Evolutionary conservation across 1,284 basidiomycete genomes (phyloP), one percentile per base, ranked within the genome.

Genomic region (Trametes versicolor): DNA sequence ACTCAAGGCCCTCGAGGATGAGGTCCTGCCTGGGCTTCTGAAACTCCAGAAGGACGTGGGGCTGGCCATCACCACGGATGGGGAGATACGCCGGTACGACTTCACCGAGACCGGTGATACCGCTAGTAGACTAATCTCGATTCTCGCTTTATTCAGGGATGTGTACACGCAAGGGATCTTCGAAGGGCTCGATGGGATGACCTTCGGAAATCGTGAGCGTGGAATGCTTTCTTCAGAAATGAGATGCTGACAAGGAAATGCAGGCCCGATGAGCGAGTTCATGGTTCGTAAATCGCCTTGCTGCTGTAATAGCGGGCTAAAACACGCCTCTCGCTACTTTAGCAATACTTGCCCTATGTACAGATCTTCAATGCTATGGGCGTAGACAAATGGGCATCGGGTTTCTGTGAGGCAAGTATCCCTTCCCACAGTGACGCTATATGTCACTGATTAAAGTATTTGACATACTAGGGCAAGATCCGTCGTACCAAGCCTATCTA

Each of bases 121-220:
- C 21, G 23, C 8, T 21, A 32, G 41, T 2, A 12, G n/a, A 12
- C 8, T 37, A 27, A 27, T 49, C 29, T 32, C 3, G 29, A 8
- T 32, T 32, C 29, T 32, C 15, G 37, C n/a, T 27, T 36, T 43
- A 19, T 15, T 69, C 15, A 88, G 87, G 68, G 78, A 76, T 29
- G 77, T 81, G 64, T 88, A 86, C 69, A 87, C 81, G 57, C 83
- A 88, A 57, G 85, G 85, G 8, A 85, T 88, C 34, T 89, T 85
- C 70, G 84, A 88, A 65, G 86, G 78, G 57, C 77, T 88, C 56
- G 85, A 87, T 50, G 90, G 91, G 48, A 89, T 90, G 82, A 82
- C 80, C 21, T 77, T 80, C 62, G 71, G 87, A 45, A 80, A 82
- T 58, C 81, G 88, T 90, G 70, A 64, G 83, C 78, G 41, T 21